These are phyloP conservation scores for Trichoderma atrobrunneum DNA, from an alignment of 2,329 filamentous ascomycete species.

Conservation along the genomic window DNA sequence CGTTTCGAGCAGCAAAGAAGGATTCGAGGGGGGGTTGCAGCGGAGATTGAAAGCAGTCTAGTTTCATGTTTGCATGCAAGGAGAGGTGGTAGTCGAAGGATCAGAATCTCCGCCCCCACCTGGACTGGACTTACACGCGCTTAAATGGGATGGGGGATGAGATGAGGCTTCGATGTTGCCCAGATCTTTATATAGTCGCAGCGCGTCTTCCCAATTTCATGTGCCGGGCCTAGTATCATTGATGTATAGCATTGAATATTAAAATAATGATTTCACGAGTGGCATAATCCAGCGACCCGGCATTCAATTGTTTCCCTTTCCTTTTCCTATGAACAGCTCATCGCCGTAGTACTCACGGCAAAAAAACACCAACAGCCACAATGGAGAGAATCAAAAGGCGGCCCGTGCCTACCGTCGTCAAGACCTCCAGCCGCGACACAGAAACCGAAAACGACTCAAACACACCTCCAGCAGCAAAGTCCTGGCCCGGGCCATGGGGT, in stretches of 20 bases:
- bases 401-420: neutral
- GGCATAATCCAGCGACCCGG: neutral
- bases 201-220: neutral
- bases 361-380: neutral
- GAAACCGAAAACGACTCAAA: neutral
- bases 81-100: neutral
- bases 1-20: neutral
- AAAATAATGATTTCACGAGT: neutral
- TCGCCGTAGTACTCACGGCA: neutral
- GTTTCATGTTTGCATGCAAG: neutral
- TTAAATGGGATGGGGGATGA: neutral
- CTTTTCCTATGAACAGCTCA: neutral
- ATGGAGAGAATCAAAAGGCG: neutral
- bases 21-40: neutral
- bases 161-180: neutral
- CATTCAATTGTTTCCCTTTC: neutral
- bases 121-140: neutral
- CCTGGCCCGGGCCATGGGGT: neutral
- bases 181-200: neutral
- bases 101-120: neutral
- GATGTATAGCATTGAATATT: too few species aligned
- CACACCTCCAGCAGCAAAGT: neutral
- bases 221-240: neutral
- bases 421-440: neutral
- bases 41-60: neutral